Conservation (phyloP, 177 flowering plant genomes). For the Telopea speciosissima region DNA sequence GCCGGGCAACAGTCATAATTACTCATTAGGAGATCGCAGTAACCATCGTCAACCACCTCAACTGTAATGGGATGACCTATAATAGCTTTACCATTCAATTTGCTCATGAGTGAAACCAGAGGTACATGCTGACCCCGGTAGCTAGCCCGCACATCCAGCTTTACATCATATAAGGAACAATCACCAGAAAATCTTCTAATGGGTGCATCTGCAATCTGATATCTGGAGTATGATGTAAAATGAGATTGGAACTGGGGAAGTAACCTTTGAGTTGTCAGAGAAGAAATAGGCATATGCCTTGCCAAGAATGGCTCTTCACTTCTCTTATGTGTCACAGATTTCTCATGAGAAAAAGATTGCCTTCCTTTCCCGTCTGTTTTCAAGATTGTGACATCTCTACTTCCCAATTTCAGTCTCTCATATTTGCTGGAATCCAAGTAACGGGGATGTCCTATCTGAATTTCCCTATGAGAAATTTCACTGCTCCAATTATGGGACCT, state of each 20-base stretch:
- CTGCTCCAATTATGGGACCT: constrained; percentile 24
- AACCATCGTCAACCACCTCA: constrained; percentile 55
- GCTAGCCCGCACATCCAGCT: constrained; percentile 56
- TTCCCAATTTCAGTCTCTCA: constrained; percentile 4
- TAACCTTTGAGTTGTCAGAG: constrained; percentile 27
- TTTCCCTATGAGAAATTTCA: constrained; percentile 15
- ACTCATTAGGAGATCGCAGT: constrained; percentile 30
- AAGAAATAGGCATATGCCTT: constrained; percentile 12
- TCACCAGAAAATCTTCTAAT: constrained; percentile 15
- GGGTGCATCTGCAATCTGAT: constrained; percentile 30
- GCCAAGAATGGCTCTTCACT: constrained; percentile 1
- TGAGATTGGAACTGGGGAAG: constrained; percentile 51
- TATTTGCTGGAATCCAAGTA: constrained; percentile 8
- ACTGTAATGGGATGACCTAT: constrained; percentile 74
- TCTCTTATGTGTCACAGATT: not conserved
- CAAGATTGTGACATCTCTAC: not conserved
- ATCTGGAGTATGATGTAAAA: constrained; percentile 32
- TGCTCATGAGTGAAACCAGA: constrained; percentile 82
- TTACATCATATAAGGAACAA: constrained; percentile 52
- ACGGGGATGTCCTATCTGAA: constrained; percentile 11
- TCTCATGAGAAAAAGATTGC: constrained; percentile 3
- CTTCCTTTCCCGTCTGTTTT: constrained; percentile 10
- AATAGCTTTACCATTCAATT: constrained; percentile 68
- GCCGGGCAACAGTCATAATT: constrained; percentile 15
- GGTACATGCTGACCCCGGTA: constrained; percentile 63